Percentiles rank a stretch among this genome's conserved stretches.
phyloP scores from a whole-genome alignment of 768 basidiomycete species.

The Neoboletus subvelutipes region DNA sequence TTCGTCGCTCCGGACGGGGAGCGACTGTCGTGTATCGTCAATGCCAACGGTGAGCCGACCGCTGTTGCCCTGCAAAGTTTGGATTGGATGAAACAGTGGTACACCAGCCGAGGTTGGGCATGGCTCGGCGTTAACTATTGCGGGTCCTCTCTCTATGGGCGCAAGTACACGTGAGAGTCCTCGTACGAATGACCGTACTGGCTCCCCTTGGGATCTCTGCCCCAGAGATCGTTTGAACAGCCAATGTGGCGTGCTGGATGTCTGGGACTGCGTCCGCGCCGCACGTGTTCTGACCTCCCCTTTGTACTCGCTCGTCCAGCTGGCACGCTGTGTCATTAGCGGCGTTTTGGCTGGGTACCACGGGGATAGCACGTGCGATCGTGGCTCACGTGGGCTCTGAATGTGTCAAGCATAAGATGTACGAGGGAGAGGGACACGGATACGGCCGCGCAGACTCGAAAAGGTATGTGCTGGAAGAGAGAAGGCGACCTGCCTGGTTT shows the following conservation, averaged over 20 bases:
- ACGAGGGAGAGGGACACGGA: neutral
- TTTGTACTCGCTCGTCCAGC: neutral
- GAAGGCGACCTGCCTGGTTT: neutral
- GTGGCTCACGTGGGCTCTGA: neutral
- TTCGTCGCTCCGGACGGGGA: neutral
- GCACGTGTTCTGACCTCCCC: neutral
- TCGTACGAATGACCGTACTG: neutral
- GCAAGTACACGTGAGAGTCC: neutral
- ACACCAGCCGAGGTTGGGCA: neutral
- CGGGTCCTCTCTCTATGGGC: neutral
- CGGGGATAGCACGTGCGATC: neutral
- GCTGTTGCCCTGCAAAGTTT: neutral
- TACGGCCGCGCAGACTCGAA: neutral
- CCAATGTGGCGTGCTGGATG: neutral
- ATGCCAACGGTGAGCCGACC: neutral
- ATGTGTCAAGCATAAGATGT: neutral
- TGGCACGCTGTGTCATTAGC: neutral
- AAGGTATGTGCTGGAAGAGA: neutral
- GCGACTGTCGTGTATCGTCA: neutral
- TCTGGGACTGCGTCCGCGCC: neutral
- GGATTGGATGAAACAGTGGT: neutral
- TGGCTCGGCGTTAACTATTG: neutral
- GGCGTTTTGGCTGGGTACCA: neutral
- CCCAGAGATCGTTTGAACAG: neutral
- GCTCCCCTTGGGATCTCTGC: neutral